These are phyloP conservation scores for Paraphysoderma sedebokerense DNA, from an alignment of 371 early-diverging fungal genomes.

Conservation along the genomic window DNA sequence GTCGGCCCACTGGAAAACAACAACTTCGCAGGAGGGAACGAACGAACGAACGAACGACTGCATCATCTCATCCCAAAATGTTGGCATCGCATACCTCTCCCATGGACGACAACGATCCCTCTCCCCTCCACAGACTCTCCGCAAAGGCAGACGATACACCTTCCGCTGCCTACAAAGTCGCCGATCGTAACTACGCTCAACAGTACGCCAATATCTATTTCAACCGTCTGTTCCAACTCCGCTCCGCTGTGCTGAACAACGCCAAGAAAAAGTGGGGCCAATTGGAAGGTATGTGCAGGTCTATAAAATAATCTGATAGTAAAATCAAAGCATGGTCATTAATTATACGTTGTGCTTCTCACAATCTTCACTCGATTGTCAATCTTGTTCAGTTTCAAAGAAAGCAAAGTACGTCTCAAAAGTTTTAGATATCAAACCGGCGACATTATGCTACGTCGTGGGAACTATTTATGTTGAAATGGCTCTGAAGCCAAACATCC, in stretches of 20 bases:
- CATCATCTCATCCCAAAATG: background rate
- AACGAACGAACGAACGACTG: background rate
- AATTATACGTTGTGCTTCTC: background rate
- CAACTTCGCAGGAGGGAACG: no score
- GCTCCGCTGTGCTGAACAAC: conserved; percentile 26
- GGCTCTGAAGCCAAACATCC: conserved; percentile 65
- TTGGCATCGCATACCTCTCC: no score
- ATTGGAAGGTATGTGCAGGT: background rate
- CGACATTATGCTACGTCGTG: conserved; percentile 43
- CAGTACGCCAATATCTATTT: conserved; percentile 80
- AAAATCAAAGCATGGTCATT: background rate
- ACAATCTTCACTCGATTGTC: no score
- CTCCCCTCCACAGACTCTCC: no score
- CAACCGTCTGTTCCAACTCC: conserved; percentile 42
- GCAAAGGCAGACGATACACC: background rate
- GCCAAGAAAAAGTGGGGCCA: conserved; percentile 33
- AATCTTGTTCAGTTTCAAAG: no score
- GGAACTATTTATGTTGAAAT: conserved; percentile 79
- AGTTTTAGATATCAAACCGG: conserved; percentile 46
- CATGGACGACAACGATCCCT: no score
- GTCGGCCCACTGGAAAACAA: no score
- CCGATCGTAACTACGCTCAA: conserved; percentile 36
- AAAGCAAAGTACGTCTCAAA: conserved; percentile 28
- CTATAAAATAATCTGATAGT: background rate
- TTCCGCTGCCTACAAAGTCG: conserved; percentile 17